phyloP scores from a whole-genome alignment of 1,284 basidiomycete species.

The Ceratobasidium sp. region DNA sequence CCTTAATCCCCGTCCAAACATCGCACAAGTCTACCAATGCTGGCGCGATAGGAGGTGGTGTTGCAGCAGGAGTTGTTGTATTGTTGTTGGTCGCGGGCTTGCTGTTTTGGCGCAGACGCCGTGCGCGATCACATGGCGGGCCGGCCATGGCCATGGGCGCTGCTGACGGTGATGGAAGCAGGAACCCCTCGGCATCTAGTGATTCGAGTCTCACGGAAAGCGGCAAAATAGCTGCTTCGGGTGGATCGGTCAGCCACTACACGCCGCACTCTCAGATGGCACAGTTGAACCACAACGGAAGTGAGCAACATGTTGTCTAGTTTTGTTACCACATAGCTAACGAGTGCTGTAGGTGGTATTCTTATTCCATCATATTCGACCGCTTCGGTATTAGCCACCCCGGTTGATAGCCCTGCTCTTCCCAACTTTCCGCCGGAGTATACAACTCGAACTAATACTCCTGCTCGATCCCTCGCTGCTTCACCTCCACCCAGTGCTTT shows the following conservation, averaged over 20 bases:
- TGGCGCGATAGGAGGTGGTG: conserved; percentile 37
- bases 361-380: conserved; percentile 25
- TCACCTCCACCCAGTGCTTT: conserved; percentile 29
- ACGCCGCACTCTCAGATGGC: conserved; percentile 40
- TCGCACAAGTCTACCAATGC: conserved; percentile 28
- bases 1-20: not conserved
- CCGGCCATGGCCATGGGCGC: not conserved
- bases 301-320: not conserved
- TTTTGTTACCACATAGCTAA: not conserved
- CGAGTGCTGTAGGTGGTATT: conserved; percentile 5
- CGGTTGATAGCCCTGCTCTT: conserved; percentile 18
- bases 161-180: not conserved
- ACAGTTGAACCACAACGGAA: conserved; percentile 29
- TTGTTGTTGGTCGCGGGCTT: conserved; percentile 24
- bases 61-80: conserved; percentile 26
- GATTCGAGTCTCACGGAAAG: conserved; percentile 36
- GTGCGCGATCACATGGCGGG: conserved; percentile 25
- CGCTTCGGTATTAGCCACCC: conserved; percentile 24
- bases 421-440: conserved; percentile 10
- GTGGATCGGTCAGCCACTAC: conserved; percentile 24
- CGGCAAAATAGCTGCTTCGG: not conserved
- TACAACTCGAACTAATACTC: not conserved
- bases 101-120: conserved; percentile 30
- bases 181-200: conserved; percentile 26
- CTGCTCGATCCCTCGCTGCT: conserved; percentile 17